Percentiles rank a stretch among this genome's conserved stretches.
These are phyloP conservation scores for Glarea lozoyensis DNA, from an alignment of 495 filamentous ascomycete species.

Conservation along the genomic window DNA sequence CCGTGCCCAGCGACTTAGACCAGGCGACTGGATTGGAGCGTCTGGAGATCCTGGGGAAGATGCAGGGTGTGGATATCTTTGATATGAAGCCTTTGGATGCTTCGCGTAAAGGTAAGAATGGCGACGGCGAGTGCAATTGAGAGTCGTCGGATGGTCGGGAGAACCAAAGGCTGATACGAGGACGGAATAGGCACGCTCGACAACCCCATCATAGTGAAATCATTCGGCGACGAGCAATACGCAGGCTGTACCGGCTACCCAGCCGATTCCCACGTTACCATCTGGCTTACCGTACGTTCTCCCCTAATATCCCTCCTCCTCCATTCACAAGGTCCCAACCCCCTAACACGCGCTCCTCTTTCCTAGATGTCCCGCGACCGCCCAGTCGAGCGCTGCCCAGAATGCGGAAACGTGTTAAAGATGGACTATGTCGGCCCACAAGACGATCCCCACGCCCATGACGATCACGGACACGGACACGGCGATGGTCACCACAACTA, in stretches of 20 bases:
- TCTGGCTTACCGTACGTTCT: slow-evolving; percentile 75
- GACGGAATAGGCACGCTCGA: slow-evolving; percentile 81
- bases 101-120: slow-evolving; percentile 65
- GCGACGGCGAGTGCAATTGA: too few relatives aligned
- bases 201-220: slow-evolving; percentile 81
- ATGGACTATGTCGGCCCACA: slow-evolving; percentile 88
- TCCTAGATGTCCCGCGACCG: slow-evolving; percentile 75
- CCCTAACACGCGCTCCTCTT: slow-evolving; percentile 1
- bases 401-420: slow-evolving; percentile 93
- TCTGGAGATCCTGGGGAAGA: slow-evolving; percentile 97
- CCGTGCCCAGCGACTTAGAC: slow-evolving; percentile 85
- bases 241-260: slow-evolving; percentile 92
- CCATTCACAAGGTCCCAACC: slow-evolving; percentile 1
- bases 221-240: slow-evolving; percentile 92
- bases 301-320: not conserved
- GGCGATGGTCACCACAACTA: slow-evolving; percentile 19
- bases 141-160: too few relatives aligned
- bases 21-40: slow-evolving; percentile 96
- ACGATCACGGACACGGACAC: slow-evolving; percentile 23
- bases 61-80: slow-evolving; percentile 96
- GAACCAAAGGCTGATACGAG: slow-evolving; percentile 5
- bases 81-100: slow-evolving; percentile 96
- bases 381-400: slow-evolving; percentile 84
- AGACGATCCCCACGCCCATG: slow-evolving; percentile 55
- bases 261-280: slow-evolving; percentile 79